Conservation (phyloP, 805 yeast genomes). For the Saccharomyces mikatae region DNA sequence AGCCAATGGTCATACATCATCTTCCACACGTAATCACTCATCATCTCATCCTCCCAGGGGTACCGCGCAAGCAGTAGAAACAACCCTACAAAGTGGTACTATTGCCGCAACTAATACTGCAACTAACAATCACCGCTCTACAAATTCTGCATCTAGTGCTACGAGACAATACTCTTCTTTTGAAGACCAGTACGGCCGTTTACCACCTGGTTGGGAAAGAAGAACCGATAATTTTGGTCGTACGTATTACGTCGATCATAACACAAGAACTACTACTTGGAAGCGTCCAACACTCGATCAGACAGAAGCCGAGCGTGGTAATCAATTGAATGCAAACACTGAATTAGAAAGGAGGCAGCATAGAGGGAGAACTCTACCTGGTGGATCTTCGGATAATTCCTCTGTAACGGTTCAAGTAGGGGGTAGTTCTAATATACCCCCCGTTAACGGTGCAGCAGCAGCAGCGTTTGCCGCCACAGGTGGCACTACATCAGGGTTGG, state of each 20-base stretch:
- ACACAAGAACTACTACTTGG: conserved; percentile 98
- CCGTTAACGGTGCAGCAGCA: conserved; percentile 46
- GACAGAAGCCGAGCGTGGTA: conserved; percentile 56
- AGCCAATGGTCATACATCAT: conserved; percentile 7
- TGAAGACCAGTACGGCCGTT: conserved; percentile 92
- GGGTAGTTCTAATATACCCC: conserved; percentile 38
- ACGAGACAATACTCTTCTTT: conserved; percentile 77
- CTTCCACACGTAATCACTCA: conserved; percentile 4
- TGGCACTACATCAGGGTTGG: conserved; percentile 89
- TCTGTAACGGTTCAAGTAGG: conserved; percentile 38
- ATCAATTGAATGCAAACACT: conserved; percentile 56
- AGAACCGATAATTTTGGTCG: conserved; percentile 96
- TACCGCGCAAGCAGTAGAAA: conserved; percentile 26
- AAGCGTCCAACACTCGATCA: conserved; percentile 84
- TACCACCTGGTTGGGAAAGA: conserved; percentile 99
- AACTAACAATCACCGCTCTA: conserved; percentile 14
- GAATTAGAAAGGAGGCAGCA: conserved; percentile 89
- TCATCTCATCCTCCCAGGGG: conserved; percentile 15
- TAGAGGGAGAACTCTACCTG: conserved; percentile 84
- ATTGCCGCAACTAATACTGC: conserved; percentile 18
- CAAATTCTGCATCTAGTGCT: conserved; percentile 8
- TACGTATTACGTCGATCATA: conserved; percentile 96
- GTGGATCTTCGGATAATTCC: conserved; percentile 31
- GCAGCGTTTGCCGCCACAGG: conserved; percentile 63
- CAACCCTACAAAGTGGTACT: conserved; percentile 24